Base-by-base conservation (phyloP, 2,329 filamentous ascomycete genomes). In the Metarhizium humberi region DNA sequence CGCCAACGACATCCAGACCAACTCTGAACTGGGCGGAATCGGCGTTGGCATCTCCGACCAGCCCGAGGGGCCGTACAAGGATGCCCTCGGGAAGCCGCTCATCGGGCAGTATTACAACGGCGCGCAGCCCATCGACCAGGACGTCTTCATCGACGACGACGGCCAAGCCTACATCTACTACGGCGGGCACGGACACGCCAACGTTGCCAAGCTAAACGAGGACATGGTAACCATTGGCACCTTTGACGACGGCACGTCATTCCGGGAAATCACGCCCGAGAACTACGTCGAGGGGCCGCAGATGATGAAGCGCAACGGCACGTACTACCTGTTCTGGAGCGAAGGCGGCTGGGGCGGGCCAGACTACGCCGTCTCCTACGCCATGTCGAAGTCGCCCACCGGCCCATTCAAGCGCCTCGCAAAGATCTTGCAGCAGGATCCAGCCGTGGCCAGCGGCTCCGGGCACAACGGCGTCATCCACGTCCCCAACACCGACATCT, bases 261-360 rank as follows among this genome's bases (percentile, higher is more conserved):
- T 67, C 63, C 65, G 65, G 42, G 75, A 78, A 56, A 75, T 78
- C 56, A 78, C 76, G 8, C 76, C 75, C 0, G 63, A 69, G 43
- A 71, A 71, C 50, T 65, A 66, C 34, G 61, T 66, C 30, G 67
- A 70, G 52, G 67, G 67, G 1, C 60, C 66, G 7, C 75, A 78
- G 57, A 70, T 78, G 54, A 70, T 75, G 60, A 76, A 75, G 59
- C 72, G 71, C 67, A 73, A 64, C 5, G 67, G 63, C 6, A 72
- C 68, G 38, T 78, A 75, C 55, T 78, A 77, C 55, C 67, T 77
- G n/a, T 70, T 77, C 47, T 75, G 75, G 46, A 73, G 74, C 1
- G 75, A 78, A 52, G 75, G 75, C 0, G 74, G 74, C 29, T 78
- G 76, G 76, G 69, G 66, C 1, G 75, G 76, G 1, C 70, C 74